Evolutionary conservation across 495 filamentous ascomycete genomes (phyloP), one percentile per base, ranked within the genome.

Genomic region (Talaromyces adpressus): DNA sequence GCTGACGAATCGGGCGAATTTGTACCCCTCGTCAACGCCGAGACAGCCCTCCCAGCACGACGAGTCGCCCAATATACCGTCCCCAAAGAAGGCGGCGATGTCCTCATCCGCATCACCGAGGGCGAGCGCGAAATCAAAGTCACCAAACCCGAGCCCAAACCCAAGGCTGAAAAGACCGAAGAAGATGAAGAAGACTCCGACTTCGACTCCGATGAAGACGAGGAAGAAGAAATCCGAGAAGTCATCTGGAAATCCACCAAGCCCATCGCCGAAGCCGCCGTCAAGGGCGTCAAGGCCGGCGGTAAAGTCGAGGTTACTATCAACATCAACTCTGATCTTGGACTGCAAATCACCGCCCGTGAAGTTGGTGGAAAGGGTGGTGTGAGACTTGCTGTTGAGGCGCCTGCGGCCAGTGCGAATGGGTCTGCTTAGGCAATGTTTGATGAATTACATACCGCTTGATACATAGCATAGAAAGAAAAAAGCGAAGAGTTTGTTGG

Each of bases 241-340:
- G 90, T 92, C 80, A 83, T 93, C n/a, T 96, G 92, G 90, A 95
- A 93, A 79, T 85, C 92, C 32, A 89, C 89, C 63, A 86, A 81
- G 63, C 81, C 91, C 58, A 84, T 98, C 57, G 93, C 92, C 54
- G 94, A 98, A 80, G 89, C 91, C 11, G 89, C 87, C 32, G 74
- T 98, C 69, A 88, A 82, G 75, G 90, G 81, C 63, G 85, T 92
- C 62, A 91, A 91, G 85, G 93, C 92, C 81, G 90, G 90, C 41
- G 82, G 84, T 66, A 97, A 94, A 81, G 87, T 98, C 65, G 94
- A 98, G 82, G 86, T 98, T 56, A 93, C 89, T 71, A 82, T 98
- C 64, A 93, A 91, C 68, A 89, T 97, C 62, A 84, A 82, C 49
- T 82, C 82, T 18, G 92, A 97, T 73, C 76, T 96, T 57, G 79